Evolutionary conservation across 1,284 basidiomycete species (phyloP).

Genomic region (Cystobasidium slooffiae): DNA sequence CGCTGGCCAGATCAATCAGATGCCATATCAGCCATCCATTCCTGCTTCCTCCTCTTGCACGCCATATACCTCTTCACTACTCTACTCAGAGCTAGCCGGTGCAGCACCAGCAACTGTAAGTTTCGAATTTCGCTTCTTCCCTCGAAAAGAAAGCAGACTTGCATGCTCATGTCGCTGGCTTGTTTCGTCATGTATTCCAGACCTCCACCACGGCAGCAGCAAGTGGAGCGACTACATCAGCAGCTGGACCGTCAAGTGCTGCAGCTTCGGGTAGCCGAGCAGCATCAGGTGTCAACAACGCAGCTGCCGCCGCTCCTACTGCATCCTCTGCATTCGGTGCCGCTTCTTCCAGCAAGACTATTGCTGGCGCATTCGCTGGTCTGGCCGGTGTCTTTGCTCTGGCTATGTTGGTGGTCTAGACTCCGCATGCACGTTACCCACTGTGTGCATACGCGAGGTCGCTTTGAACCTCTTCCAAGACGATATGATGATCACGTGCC

Average conservation of each 20-base stretch:
- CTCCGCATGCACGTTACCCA: no score
- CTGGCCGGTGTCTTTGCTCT: constrained; percentile 20
- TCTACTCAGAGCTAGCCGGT: constrained; percentile 61
- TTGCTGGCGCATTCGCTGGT: constrained; percentile 6
- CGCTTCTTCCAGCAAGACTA: neutral
- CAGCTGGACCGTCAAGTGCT: constrained; percentile 42
- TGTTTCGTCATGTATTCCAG: constrained; percentile 3
- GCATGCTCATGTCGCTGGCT: neutral
- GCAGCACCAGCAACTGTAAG: constrained; percentile 20
- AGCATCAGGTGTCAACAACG: constrained; percentile 47
- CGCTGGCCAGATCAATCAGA: constrained; percentile 64
- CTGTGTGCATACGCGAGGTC: no score
- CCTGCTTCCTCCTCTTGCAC: constrained; percentile 70
- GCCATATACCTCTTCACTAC: constrained; percentile 63
- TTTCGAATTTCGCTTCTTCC: neutral
- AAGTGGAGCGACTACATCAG: neutral
- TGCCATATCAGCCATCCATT: constrained; percentile 67
- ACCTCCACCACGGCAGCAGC: constrained; percentile 6
- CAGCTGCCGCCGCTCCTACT: constrained; percentile 45
- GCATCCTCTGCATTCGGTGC: constrained; percentile 10
- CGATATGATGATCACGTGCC: no score
- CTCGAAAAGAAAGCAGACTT: neutral
- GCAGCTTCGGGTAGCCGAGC: constrained; percentile 15
- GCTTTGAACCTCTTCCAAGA: no score
- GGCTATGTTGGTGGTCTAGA: neutral